Percentiles rank a stretch among this genome's conserved stretches.
These are phyloP conservation scores for Suillus subluteus DNA, from an alignment of 768 basidiomycete genomes.

Conservation along the genomic window DNA sequence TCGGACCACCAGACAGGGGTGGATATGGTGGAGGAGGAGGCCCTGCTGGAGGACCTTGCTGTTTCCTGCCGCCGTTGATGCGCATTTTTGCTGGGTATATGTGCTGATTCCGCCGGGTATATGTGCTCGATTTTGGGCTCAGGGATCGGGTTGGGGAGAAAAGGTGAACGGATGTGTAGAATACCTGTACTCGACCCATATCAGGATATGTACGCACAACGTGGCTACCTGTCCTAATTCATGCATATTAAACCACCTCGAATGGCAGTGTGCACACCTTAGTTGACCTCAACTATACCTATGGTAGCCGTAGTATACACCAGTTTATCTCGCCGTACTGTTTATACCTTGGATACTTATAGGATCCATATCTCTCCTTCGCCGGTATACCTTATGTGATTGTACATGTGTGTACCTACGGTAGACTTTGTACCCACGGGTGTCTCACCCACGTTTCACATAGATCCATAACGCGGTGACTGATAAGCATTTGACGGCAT, in stretches of 20 bases:
- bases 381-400: background rate
- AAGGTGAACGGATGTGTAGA: background rate
- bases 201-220: background rate
- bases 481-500: too few relatives aligned
- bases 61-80: background rate
- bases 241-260: background rate
- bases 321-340: background rate
- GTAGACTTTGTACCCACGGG: background rate
- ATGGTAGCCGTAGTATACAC: background rate
- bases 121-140: background rate
- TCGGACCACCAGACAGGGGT: constrained; percentile 2
- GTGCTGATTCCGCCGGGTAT: background rate
- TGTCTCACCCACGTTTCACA: background rate
- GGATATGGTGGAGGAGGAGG: background rate
- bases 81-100: background rate
- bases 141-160: background rate
- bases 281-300: background rate
- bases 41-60: background rate
- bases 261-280: background rate
- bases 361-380: background rate
- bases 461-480: background rate
- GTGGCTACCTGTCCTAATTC: background rate
- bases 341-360: background rate
- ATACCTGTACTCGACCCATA: background rate
- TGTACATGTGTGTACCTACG: background rate